phyloP scores from a whole-genome alignment of 768 basidiomycete genomes.

The Pulveroboletus sp. region DNA sequence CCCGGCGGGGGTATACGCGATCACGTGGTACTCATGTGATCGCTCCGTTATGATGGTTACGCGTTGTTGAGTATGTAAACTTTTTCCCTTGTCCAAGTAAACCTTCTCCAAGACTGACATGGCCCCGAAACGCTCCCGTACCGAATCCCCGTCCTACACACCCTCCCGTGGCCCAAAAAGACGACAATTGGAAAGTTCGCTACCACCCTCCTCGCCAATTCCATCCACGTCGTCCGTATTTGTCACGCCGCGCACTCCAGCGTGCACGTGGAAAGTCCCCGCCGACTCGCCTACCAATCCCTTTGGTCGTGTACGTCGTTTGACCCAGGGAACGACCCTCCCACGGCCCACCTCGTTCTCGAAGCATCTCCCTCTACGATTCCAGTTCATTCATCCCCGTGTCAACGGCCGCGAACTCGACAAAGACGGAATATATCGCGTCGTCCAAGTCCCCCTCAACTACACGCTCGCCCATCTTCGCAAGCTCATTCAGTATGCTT shows the following conservation, averaged over 20 bases:
- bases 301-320: conserved; percentile 54
- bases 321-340: conserved; percentile 35
- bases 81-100: neutral
- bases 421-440: conserved; percentile 55
- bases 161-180: conserved; percentile 32
- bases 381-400: conserved; percentile 50
- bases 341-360: conserved; percentile 48
- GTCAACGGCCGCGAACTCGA: conserved; percentile 20
- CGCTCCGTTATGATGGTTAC: neutral
- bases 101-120: conserved; percentile 7
- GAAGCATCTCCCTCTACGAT: conserved; percentile 61
- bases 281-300: conserved; percentile 73
- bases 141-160: conserved; percentile 22
- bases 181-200: conserved; percentile 17
- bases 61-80: conserved; percentile 16
- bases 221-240: conserved; percentile 24
- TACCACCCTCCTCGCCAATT: conserved; percentile 28
- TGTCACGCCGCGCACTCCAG: conserved; percentile 37
- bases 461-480: conserved; percentile 69
- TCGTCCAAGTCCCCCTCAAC: conserved; percentile 67
- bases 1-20: no score
- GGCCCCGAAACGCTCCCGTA: conserved; percentile 30
- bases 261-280: conserved; percentile 43
- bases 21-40: conserved; percentile 20
- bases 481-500: conserved; percentile 60